Base-by-base conservation (phyloP, 2,329 filamentous ascomycete genomes). In the Pyricularia sp. region DNA sequence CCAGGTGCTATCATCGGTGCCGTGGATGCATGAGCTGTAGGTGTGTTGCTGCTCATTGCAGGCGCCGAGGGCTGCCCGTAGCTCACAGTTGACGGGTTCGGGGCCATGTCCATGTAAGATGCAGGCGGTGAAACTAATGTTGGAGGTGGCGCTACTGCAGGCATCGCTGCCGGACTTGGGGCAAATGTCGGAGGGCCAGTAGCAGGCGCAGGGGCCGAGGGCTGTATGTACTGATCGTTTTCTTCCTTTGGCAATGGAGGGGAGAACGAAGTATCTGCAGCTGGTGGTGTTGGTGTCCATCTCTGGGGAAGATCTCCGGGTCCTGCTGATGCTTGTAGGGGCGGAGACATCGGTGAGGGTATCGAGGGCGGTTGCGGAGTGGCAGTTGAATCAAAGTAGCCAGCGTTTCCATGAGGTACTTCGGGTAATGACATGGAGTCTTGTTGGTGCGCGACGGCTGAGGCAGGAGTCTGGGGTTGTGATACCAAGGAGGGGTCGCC, bases 381-480 rank as follows among this genome's bases (percentile, higher is more conserved):
- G 23, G 31, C 65, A 28, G 36, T 17, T 20, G 65, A 11, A 23
- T 66, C 72, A 28, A 74, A 74, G 59, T 73, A 73, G 10, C 69
- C 72, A 1, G 72, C 67, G 7, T 68, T 58, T 12, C 42, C 50
- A 26, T 71, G 71, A 1, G 76, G 75, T 6, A 75, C 75, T 12
- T 74, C 73, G 2, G 76, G 76, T 10, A 78, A 71, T 42, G 71
- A 71, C 12, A 77, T 68, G 58, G 73, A 75, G 14, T 67, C 72
- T 2, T 74, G 73, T 11, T 73, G 72, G 5, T 72, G 65, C 17
- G 76, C 76, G 0, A 75, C 77, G 14, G 74, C 76, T 2, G 79
- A 79, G 20, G 75, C 76, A 12, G 80, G 79, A 31, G 79, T 81
- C 14, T 78, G 78, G 0, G 77, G 78, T 14, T 77, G 69, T 2